Base-by-base conservation (phyloP, 1,284 basidiomycete species). In the Puccinia triticina region DNA sequence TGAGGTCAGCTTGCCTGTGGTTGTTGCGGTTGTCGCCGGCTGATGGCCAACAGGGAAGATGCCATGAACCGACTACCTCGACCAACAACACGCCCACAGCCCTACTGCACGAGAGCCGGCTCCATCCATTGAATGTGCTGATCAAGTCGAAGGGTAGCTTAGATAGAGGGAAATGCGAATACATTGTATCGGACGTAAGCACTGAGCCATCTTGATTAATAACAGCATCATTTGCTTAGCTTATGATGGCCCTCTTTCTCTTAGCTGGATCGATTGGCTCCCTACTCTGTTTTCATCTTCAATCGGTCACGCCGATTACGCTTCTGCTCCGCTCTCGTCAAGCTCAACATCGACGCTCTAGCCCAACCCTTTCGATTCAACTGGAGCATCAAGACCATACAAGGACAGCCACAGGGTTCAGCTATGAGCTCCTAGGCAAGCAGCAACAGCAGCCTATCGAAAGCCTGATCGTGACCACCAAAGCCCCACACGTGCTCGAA, bases 381-480 rank as follows among this genome's bases (percentile, higher is more conserved):
- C 29, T 73, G 23, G 78, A 73, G 37, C 53, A 46, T n/a, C 23
- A 43, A 18, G 34, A 55, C 43, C 50, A 29, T 8, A 81, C 69
- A 11, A n/a, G 32, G 43, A 71, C 69, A 8, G 53, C 67, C n/a
- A 59, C 67, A 29, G 78, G 78, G 32, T 71, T 81, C 16, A 53
- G 29, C 8, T 72, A 61, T n/a, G 78, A 81, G 50, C 59, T 81
- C 43, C 55, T 81, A 18, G 10, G n/a, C 21, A 37, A 55, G 48
- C 78, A 72, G 29, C 34, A 59, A n/a, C 78, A 81, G 34, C 37
- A 81, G 50, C 78, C 85, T 0, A 86, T 87, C 73, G 86, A 87
- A 72, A 84, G 85, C 48, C 77, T 87, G 29, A 84, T 87, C 71
- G 83, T 87, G 72, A 84, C 86, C 18, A 87, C 86, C 48, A 87